Base-by-base conservation (phyloP, 2,329 filamentous ascomycete species). In the Penicillium thymicola region DNA sequence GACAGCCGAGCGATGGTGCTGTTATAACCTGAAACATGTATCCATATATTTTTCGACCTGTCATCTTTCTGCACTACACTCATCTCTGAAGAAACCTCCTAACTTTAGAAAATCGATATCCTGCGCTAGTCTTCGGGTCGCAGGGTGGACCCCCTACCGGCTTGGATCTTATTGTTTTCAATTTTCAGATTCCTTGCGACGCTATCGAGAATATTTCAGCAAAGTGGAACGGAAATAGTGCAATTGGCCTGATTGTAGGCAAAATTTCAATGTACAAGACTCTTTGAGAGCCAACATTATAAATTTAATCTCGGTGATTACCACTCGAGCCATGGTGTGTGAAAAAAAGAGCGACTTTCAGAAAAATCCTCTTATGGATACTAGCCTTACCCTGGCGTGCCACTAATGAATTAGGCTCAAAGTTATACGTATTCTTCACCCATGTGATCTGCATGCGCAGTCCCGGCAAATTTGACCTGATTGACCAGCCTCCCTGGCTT, bases 211-310 rank as follows among this genome's bases (percentile, higher is more conserved):
- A 11, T 32, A 7, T 50, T 54, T 38, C 57, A 64, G 13, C 54
- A 55, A 23, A 47, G 49, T 14, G 65, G 61, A 2, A 52, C 16
- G 64, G 62, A 47, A 49, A 21, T 58, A 18, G 53, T 67, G 8
- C 48, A 59, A 40, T 62, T 51, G 61, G 59, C 59, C 10, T 23
- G 65, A 14, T 52, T 62, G 37, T 59, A 58, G 11, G 28, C 4
- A 30, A 30, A 30, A 13, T 1, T 16, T 8, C 47, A 57, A 38
- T 55, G 51, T 10, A 48, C 49, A 13, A 9, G 13, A 10, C 38
- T 57, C 8, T 60, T 54, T 37, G 38, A 60, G 18, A 37, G 32
- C 63, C 10, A 55, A 52, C 23, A 41, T 23, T 3, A 16, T 47
- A 13, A 40, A 57, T 34, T n/a, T 56, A 0, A 40, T 58, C n/a